Evolutionary conservation across 2,329 filamentous ascomycete genomes (phyloP), one percentile per base, ranked within the genome.

Genomic region (Aaosphaeria arxii): DNA sequence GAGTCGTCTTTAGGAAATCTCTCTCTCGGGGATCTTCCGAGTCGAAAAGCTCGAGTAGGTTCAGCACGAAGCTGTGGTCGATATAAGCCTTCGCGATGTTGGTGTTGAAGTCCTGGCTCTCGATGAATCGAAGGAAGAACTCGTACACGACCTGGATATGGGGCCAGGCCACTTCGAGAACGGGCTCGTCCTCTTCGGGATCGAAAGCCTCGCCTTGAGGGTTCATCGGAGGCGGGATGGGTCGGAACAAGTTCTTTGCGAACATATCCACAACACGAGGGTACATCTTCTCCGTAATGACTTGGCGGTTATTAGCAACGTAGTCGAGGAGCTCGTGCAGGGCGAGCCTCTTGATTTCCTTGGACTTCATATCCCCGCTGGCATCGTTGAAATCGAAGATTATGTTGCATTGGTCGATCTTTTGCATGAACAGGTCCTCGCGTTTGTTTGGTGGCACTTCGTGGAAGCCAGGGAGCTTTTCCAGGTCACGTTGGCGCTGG

Each of bases 301-400:
- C 94, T 64, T 96, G 92, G 61, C 94, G 84, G 71, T 99, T 99
- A 74, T 97, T 97, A 62, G 94, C 92, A 49, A 99, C 94, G 68
- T 99, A 99, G 71, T 99, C 94, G 55, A 99, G 82, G 53, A 99
- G 79, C 71, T 99, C 94, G 69, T 99, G 94, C 40, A 99, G 80
- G 39, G 94, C 94, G 58, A 99, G 77, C 64, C 94, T 84, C 79
- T 99, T 99, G 80, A 99, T 97, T 74, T 99, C 94, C 77, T 99
- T 99, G 42, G 92, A 96, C 73, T 99, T 99, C 91, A 99, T 97
- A 69, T 99, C 94, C 58, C 87, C 91, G 57, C 89, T 95, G 43
- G 92, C 90, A 72, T 99, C 94, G 70, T 97, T 99, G 77, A 99
- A 99, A 75, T 99, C 94, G 69, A 99, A 99, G 64, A 99, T 99